Evolutionary conservation across 495 filamentous ascomycete genomes (phyloP).

Genomic region (Endocarpon pusillum): DNA sequence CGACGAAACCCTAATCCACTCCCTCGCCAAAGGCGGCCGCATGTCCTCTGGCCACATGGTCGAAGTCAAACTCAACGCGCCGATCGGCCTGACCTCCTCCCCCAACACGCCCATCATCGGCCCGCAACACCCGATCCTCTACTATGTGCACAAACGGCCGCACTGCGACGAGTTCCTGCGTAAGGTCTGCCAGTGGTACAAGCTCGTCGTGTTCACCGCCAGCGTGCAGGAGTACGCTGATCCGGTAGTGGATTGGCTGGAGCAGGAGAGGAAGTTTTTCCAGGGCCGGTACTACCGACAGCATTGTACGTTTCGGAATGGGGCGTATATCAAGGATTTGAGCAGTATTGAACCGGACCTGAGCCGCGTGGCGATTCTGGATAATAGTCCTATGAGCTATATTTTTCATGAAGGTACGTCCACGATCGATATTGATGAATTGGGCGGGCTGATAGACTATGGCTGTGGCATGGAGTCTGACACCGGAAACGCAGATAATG

Average conservation of each 20-base stretch:
- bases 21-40: slow-evolving; percentile 84
- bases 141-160: slow-evolving; percentile 96
- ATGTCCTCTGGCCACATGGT: slow-evolving; percentile 98
- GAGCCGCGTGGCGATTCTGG: slow-evolving; percentile 94
- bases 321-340: slow-evolving; percentile 94
- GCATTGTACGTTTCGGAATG: slow-evolving; percentile 87
- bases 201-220: slow-evolving; percentile 91
- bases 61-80: slow-evolving; percentile 71
- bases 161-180: slow-evolving; percentile 93
- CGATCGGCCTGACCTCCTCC: slow-evolving; percentile 38
- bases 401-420: slow-evolving; percentile 87
- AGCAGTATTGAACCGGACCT: slow-evolving; percentile 90
- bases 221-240: slow-evolving; percentile 98
- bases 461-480: no score
- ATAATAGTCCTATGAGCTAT: slow-evolving; percentile 96
- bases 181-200: slow-evolving; percentile 95
- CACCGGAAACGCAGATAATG: slow-evolving; percentile 50
- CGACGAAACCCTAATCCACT: slow-evolving; percentile 94
- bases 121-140: slow-evolving; percentile 88
- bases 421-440: no score
- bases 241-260: slow-evolving; percentile 96
- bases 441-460: no score
- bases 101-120: slow-evolving; percentile 48
- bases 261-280: slow-evolving; percentile 93
- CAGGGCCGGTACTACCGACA: slow-evolving; percentile 82